Evolutionary conservation across 306 rosid species (phyloP), one percentile per base, ranked within the genome.

Genomic region (Lathyrus aphaca): DNA sequence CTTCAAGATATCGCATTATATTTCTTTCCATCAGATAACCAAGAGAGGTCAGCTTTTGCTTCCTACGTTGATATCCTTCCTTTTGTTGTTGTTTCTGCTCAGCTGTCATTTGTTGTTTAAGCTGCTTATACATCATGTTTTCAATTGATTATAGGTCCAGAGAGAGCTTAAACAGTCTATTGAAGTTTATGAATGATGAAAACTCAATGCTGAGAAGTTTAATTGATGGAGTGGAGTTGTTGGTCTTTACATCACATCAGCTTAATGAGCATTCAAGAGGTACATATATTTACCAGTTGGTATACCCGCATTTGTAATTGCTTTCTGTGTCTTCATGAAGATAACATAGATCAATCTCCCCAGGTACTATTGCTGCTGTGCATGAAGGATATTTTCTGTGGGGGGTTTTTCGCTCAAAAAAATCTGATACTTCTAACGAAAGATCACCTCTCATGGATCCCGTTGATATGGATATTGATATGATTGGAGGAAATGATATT

Each of bases 1-100:
- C 90, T 88, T 69, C 65, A 64, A 44, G 96, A 93, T 29, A 69
- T 93, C 29, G 94, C 89, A 4, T 44, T 93, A 65, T 93, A 86
- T 77, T 85, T 93, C 77, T 85, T 80, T 71, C 92, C 88, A 63
- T 71, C 78, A 49, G 67, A 70, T 39, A 68, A 66, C 21, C 23
- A 39, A 69, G 74, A 80, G 61, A 83, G 95, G 97, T 92, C 21
- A 62, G 66, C 49, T 62, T 54, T 80, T 59, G 25, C 56, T 74
- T 74, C 72, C 58, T 48, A 73, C 67, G 76, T 35, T 30, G 12
- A 68, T 64, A 17, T 2, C 48, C 4, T 35, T 78, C 45, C 44
- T 4, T 5, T 40, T 42, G 13, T 42, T 46, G 19, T 38, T 11
- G 18, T 69, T 21, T 76, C 32, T 9, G 39, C 23, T 17, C 8